Conservation (phyloP, 164 flowering plant genomes). For the Berberis vulgaris region DNA sequence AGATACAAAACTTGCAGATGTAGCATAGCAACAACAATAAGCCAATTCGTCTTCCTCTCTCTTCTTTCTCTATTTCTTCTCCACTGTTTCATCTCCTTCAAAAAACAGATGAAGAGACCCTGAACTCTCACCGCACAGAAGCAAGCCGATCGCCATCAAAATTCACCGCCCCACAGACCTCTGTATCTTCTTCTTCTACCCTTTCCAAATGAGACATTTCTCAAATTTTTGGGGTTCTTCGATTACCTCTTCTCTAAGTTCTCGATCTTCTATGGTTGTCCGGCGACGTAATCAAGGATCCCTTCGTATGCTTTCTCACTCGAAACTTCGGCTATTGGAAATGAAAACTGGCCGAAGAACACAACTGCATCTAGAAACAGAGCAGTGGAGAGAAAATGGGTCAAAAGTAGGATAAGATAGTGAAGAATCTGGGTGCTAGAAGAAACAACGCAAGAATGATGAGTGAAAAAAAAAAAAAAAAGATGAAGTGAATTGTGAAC, state of each 20-base stretch:
- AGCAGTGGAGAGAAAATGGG: constrained; percentile 78
- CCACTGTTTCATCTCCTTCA: too few species aligned
- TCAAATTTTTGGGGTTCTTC: neutral
- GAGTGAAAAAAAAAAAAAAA: constrained; percentile 5
- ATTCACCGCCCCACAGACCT: too few species aligned
- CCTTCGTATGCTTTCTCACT: constrained; percentile 50
- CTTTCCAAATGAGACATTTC: neutral
- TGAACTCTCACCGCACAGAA: too few species aligned
- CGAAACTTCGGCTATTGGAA: constrained; percentile 21
- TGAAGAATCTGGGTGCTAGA: constrained; percentile 46
- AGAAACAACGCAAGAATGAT: constrained; percentile 12
- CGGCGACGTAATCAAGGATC: constrained; percentile 58
- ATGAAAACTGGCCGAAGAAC: constrained; percentile 44
- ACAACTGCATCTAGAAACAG: constrained; percentile 35
- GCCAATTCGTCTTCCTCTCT: too few species aligned
- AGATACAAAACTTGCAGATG: too few species aligned
- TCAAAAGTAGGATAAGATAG: constrained; percentile 61
- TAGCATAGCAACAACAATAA: too few species aligned
- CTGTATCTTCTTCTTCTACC: too few species aligned
- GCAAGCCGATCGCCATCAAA: too few species aligned
- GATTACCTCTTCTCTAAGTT: neutral
- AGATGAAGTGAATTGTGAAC: constrained; percentile 39
- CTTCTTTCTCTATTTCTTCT: too few species aligned
- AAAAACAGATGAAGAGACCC: too few species aligned
- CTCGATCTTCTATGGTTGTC: constrained; percentile 9